Evolutionary conservation across 768 basidiomycete genomes (phyloP).

Genomic region (Boletus rubescentipes): DNA sequence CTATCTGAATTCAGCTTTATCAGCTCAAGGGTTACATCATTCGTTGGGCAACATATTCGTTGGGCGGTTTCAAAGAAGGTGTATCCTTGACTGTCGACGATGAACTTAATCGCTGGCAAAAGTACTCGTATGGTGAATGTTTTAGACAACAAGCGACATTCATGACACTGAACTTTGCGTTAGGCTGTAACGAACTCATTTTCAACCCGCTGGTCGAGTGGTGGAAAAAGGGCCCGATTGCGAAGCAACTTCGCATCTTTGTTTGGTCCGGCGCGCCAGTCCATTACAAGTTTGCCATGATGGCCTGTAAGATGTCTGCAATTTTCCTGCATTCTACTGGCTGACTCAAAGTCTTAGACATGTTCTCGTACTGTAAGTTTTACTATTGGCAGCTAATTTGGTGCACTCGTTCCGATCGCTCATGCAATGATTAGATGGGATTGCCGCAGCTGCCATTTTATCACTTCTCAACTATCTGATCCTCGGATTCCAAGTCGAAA

Average conservation of each 20-base stretch:
- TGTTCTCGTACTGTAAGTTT: conserved; percentile 51
- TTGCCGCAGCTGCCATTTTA: conserved; percentile 67
- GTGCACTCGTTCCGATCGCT: neutral
- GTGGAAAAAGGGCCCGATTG: conserved; percentile 80
- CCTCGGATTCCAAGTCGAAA: conserved; percentile 65
- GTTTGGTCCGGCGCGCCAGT: conserved; percentile 74
- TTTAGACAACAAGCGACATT: conserved; percentile 22
- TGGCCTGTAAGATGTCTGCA: conserved; percentile 41
- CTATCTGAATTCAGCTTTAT: conserved; percentile 42
- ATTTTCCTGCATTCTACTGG: neutral
- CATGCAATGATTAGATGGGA: conserved; percentile 38
- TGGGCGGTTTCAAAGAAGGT: conserved; percentile 89
- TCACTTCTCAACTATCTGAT: conserved; percentile 73
- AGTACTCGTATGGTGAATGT: conserved; percentile 67
- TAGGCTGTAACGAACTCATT: conserved; percentile 53
- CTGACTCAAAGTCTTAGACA: conserved; percentile 31
- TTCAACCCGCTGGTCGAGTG: conserved; percentile 83
- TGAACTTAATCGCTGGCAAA: conserved; percentile 92
- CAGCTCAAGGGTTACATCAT: conserved; percentile 29
- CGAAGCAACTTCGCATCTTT: conserved; percentile 73
- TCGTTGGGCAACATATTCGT: conserved; percentile 78
- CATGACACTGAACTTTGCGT: conserved; percentile 28
- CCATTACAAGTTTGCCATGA: conserved; percentile 75
- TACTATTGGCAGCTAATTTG: too few relatives aligned
- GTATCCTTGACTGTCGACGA: conserved; percentile 89